Base-by-base conservation (phyloP, 768 basidiomycete species). In the Tulasnella sp. region DNA sequence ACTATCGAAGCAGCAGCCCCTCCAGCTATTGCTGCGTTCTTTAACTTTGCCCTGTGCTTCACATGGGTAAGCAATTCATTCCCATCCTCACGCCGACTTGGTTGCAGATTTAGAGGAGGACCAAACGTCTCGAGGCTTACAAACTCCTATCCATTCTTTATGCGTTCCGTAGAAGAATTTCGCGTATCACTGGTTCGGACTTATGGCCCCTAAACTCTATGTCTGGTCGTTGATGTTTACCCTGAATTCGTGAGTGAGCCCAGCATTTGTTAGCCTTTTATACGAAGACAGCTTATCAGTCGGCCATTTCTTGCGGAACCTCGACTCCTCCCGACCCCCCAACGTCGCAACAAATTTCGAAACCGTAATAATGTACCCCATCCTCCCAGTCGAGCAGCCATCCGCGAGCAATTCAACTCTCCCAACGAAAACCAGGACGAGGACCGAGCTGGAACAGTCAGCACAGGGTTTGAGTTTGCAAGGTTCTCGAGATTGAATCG, bases 1-100 rank as follows among this genome's bases (percentile, higher is more conserved):
- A 75, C 74, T 5, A 20, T 40, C 11, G 74, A 75, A 51, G 44
- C 74, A 6, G 74, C 74, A 13, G 46, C 46, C 37, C 74, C 74
- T 51, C 74, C 74, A 13, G 44, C 51, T 18, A 32, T 75, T 13
- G 44, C 29, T 20, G 74, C 74, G 10, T 23, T 26, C 23, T 48
- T 75, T 13, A 75, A 75, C 37, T 20, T 75, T 15, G 37, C 26
- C 16, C 9, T 75, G 3, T 75, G 26, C 32, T 26, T 75, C 32
- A n/a, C 2, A 29, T 42, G 26, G 74, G 74, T 75, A 18, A 48
- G 61, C 16, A 67, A 35, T 9, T 6, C 74, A 13, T 18, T 26
- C 46, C 15, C 29, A 20, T n/a, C 32, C 18, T 42, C 6, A 42
- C 29, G 5, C 9, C 3, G 32, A 67, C 4, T 13, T 3, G 13